Evolutionary conservation across 345 rosid genomes (phyloP).

Genomic region (Balakata baccata): DNA sequence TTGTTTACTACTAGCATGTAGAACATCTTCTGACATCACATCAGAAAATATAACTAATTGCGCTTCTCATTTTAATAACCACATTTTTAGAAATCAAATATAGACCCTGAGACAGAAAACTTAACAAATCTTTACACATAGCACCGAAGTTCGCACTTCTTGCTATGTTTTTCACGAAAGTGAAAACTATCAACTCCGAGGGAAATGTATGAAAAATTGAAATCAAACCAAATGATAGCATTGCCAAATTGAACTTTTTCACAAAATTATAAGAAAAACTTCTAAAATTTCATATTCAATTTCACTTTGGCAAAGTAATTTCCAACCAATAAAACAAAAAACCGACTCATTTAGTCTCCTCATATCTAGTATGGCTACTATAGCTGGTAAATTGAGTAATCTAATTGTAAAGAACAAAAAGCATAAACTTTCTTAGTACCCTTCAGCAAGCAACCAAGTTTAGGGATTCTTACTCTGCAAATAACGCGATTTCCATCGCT

Average conservation of each 20-base stretch:
- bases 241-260: background rate
- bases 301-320: background rate
- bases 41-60: background rate
- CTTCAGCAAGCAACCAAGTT: background rate
- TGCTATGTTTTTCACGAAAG: background rate
- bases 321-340: background rate
- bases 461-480: conserved; percentile 45
- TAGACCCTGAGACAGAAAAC: background rate
- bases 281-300: background rate
- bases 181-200: background rate
- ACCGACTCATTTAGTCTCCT: background rate
- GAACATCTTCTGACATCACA: background rate
- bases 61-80: background rate
- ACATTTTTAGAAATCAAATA: background rate
- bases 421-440: background rate
- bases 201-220: background rate
- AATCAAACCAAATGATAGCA: background rate
- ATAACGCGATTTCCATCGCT: conserved; percentile 42
- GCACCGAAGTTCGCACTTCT: background rate
- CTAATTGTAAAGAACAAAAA: background rate
- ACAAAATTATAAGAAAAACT: too few species aligned
- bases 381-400: background rate
- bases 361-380: too few species aligned
- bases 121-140: background rate
- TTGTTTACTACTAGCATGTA: background rate